Percentiles rank a stretch among this genome's conserved stretches.
phyloP scores from a whole-genome alignment of 75 land plant species.

The Selaginella tamariscina region DNA sequence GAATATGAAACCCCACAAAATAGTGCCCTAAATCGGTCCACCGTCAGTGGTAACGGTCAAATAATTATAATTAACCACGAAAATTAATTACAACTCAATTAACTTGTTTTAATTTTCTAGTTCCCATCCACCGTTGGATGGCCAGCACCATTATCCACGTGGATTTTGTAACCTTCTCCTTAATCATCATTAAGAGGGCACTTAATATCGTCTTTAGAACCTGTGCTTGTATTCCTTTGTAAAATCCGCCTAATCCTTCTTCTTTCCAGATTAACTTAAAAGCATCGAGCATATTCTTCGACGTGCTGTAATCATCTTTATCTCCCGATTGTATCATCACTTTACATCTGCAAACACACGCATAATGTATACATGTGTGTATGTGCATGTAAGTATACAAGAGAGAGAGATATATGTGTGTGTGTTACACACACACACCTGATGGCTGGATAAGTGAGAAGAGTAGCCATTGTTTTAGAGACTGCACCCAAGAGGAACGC shows the following conservation, averaged over 20 bases:
- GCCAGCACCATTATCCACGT: conserved; percentile 78
- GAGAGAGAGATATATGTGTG: no score
- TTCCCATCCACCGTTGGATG: conserved; percentile 18
- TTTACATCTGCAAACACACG: conserved; percentile 65
- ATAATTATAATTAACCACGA: no score
- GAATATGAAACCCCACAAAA: no score
- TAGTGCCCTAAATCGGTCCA: no score
- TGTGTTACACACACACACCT: no score
- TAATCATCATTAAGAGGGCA: conserved; percentile 84
- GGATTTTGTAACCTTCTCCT: conserved; percentile 63
- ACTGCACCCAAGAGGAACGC: conserved; percentile 84
- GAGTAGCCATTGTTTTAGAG: conserved; percentile 75
- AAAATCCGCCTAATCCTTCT: conserved; percentile 69
- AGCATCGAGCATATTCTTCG: conserved; percentile 37
- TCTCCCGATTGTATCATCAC: conserved; percentile 80
- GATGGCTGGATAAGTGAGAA: conserved; percentile 82
- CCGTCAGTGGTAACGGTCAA: no score
- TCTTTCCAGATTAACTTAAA: conserved; percentile 42
- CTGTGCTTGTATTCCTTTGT: conserved; percentile 81
- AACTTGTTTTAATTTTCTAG: no score
- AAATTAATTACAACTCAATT: no score
- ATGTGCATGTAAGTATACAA: no score
- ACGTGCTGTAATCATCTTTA: conserved; percentile 19
- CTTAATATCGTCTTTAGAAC: conserved; percentile 79
- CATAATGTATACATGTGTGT: no score